Evolutionary conservation across 257 asterid genomes (phyloP), one percentile per base, ranked within the genome.

Genomic region (Paulownia fortunei): DNA sequence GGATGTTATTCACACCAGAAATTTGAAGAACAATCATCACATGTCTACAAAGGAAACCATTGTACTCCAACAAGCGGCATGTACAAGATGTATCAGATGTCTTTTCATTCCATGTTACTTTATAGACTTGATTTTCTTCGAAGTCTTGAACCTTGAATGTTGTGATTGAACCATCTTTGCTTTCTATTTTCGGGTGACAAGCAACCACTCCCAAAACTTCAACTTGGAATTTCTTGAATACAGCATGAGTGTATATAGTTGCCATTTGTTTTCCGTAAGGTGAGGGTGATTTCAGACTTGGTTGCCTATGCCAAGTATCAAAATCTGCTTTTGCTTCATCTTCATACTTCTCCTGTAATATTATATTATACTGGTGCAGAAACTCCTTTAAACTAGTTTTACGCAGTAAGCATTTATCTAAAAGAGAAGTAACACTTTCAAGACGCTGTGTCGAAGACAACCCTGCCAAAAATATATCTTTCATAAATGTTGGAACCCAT

Each of bases 161-260:
- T 37, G 56, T 36, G 54, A 74, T 81, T 37, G 58, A 62, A 67
- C 80, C 87, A 66, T 76, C 81, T 66, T 72, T 77, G 46, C 71
- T 70, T 61, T 80, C 90, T 42, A 61, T 47, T 73, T 84, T 88
- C 4, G 92, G 92, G 80, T 82, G 89, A 74, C 90, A 88, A 24
- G 90, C 90, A 69, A 88, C 90, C 46, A 81, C 92, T 66, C 92
- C 92, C 67, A 88, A 66, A 81, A 86, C 88, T 89, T 88, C 90
- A 44, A 81, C 82, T 81, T 88, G 89, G 81, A 88, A 88, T 79
- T 88, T 88, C 78, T 79, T 86, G 85, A 88, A 88, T 61, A 86
- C 81, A 7, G 86, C 75, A 79, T 84, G 82, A 55, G 90, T 86
- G 74, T 88, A 88, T 69, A 79, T 61, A n/a, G 73, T 56, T 41